These are phyloP conservation scores for Trichosporon coremiiforme DNA, from an alignment of 1,284 basidiomycete genomes.

Conservation along the genomic window DNA sequence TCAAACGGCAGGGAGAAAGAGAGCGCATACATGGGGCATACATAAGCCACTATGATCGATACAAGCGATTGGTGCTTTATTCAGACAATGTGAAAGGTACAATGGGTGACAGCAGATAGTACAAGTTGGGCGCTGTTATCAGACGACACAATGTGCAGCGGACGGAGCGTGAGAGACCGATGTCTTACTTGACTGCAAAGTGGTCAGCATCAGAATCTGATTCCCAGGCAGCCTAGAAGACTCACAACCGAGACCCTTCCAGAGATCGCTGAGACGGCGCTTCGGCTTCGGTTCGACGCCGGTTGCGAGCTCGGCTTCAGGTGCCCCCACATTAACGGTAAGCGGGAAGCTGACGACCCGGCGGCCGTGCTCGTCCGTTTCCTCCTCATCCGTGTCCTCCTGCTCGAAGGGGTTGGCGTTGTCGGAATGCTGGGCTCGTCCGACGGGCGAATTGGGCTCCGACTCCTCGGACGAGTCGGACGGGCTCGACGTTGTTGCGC, in stretches of 20 bases:
- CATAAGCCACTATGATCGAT: not conserved
- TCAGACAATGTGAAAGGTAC: not conserved
- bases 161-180: not conserved
- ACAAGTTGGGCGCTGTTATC: not conserved
- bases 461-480: constrained; percentile 14
- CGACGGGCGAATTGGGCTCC: not conserved
- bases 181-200: not conserved
- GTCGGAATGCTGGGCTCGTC: not conserved
- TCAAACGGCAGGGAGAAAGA: not conserved
- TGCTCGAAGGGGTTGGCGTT: constrained; percentile 4
- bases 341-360: constrained; percentile 11
- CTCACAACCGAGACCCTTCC: constrained; percentile 1
- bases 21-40: not conserved
- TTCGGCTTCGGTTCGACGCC: not conserved
- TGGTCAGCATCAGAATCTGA: not conserved
- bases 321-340: not conserved
- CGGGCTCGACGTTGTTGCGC: constrained; percentile 3
- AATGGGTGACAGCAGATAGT: not conserved
- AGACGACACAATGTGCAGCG: not conserved
- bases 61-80: not conserved
- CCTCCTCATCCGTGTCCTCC: constrained; percentile 4
- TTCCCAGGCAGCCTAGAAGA: not conserved
- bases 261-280: constrained; percentile 10
- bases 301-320: not conserved
- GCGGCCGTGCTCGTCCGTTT: constrained; percentile 9